Evolutionary conservation across 805 yeast species (phyloP).

Genomic region (Teunomyces gatunensis): DNA sequence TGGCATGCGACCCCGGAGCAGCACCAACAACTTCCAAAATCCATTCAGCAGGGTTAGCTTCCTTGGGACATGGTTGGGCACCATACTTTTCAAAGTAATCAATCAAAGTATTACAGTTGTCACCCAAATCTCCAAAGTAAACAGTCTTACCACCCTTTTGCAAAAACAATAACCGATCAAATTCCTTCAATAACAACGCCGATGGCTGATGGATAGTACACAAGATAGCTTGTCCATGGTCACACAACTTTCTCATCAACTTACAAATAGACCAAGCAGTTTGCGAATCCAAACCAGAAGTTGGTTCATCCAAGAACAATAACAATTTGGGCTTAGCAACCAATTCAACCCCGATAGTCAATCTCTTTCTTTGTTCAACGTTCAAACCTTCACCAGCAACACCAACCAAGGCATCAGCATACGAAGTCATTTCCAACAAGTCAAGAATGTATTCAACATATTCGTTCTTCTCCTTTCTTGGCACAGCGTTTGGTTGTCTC

Average conservation of each 20-base stretch:
- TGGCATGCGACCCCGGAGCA: slow-evolving; percentile 75
- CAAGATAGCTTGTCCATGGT: slow-evolving; percentile 41
- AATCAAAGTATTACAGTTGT: slow-evolving; percentile 25
- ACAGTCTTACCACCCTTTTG: slow-evolving; percentile 52
- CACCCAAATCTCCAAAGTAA: slow-evolving; percentile 39
- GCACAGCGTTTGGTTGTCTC: slow-evolving; percentile 23
- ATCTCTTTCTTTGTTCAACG: slow-evolving; percentile 41
- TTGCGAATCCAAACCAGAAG: slow-evolving; percentile 44
- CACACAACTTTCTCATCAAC: slow-evolving; percentile 39
- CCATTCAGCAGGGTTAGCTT: slow-evolving; percentile 63
- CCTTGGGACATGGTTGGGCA: slow-evolving; percentile 36
- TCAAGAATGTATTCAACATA: slow-evolving; percentile 26
- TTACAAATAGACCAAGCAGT: slow-evolving; percentile 44
- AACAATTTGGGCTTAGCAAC: slow-evolving; percentile 40
- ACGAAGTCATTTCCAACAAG: slow-evolving; percentile 23
- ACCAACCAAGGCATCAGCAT: slow-evolving; percentile 33
- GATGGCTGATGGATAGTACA: slow-evolving; percentile 84
- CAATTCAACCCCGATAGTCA: slow-evolving; percentile 42
- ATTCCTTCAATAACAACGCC: slow-evolving; percentile 71
- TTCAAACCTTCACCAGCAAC: slow-evolving; percentile 37
- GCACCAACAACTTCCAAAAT: slow-evolving; percentile 86
- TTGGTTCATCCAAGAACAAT: slow-evolving; percentile 42
- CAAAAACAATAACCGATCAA: slow-evolving; percentile 64
- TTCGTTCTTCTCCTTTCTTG: slow-evolving; percentile 20
- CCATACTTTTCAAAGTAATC: slow-evolving; percentile 37